A percentile compares a stretch with the other conserved stretches of the same genome.
These are phyloP conservation scores for Metschnikowia henanensis DNA, from an alignment of 805 yeast species.

Conservation along the genomic window DNA sequence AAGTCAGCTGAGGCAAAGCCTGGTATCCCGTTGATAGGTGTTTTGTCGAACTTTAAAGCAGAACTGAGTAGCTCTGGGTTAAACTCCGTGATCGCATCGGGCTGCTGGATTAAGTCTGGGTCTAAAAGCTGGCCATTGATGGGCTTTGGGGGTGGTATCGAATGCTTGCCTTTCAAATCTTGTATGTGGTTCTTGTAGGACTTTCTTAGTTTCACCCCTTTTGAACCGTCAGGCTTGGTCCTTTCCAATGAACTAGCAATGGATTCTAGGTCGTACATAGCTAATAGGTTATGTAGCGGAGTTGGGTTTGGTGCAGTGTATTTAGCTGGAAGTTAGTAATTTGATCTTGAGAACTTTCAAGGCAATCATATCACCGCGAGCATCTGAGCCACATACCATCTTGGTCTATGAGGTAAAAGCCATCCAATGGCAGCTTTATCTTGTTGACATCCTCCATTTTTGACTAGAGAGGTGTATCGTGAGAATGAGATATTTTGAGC, in stretches of 20 bases:
- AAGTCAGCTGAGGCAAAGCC: slow-evolving; percentile 71
- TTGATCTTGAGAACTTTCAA: not conserved
- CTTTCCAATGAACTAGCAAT: slow-evolving; percentile 84
- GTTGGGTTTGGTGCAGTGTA: slow-evolving; percentile 57
- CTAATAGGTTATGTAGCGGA: slow-evolving; percentile 70
- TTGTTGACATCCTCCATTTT: slow-evolving; percentile 11
- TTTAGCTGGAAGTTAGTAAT: slow-evolving; percentile 22
- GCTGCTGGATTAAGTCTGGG: slow-evolving; percentile 37
- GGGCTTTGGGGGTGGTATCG: slow-evolving; percentile 51
- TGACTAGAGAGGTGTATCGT: not conserved
- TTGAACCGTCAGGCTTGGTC: slow-evolving; percentile 82
- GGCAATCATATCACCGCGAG: not conserved
- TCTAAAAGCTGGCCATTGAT: slow-evolving; percentile 37
- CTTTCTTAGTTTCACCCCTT: slow-evolving; percentile 89
- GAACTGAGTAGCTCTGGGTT: slow-evolving; percentile 48
- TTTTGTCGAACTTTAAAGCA: slow-evolving; percentile 61
- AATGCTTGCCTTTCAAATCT: slow-evolving; percentile 81
- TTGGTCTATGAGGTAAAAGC: slow-evolving; percentile 22
- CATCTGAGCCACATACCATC: slow-evolving; percentile 18
- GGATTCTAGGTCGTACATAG: slow-evolving; percentile 63
- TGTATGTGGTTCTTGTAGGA: slow-evolving; percentile 91
- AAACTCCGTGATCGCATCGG: slow-evolving; percentile 49
- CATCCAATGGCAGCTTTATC: slow-evolving; percentile 14
- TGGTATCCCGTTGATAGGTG: slow-evolving; percentile 69
- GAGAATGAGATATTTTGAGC: not conserved